Evolutionary conservation across 352 stramenopile genomes (phyloP).

Genomic region (Globisporangium cederbergense): DNA sequence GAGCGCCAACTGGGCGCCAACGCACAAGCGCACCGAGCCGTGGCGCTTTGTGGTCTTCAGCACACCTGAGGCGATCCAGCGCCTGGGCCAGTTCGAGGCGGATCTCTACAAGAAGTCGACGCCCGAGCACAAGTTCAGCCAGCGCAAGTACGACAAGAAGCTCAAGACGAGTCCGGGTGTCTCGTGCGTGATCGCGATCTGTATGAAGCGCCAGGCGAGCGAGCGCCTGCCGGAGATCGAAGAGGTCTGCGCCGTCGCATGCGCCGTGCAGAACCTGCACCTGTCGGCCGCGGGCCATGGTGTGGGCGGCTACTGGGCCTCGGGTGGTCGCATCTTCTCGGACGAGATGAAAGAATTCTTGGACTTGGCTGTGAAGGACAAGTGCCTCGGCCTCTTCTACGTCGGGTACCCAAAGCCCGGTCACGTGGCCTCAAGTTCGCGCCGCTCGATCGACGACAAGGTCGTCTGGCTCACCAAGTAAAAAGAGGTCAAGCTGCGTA

Average conservation of each 20-base stretch:
- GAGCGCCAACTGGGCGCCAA: conserved; percentile 81
- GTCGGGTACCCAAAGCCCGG: conserved; percentile 59
- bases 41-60: conserved; percentile 84
- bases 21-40: conserved; percentile 74
- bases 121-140: conserved; percentile 64
- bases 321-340: conserved; percentile 49
- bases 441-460: conserved; percentile 71
- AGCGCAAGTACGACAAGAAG: conserved; percentile 81
- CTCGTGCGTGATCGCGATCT: conserved; percentile 81
- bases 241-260: conserved; percentile 72
- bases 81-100: conserved; percentile 64
- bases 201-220: conserved; percentile 84
- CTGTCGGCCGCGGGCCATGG: conserved; percentile 55
- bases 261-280: conserved; percentile 86
- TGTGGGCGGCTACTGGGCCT: conserved; percentile 83
- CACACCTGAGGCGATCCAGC: conserved; percentile 40
- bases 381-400: conserved; percentile 82
- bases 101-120: conserved; percentile 66
- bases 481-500: neutral
- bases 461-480: conserved; percentile 47
- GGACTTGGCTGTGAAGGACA: conserved; percentile 59
- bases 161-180: conserved; percentile 55
- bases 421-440: conserved; percentile 39
- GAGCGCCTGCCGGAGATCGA: conserved; percentile 79
- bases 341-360: conserved; percentile 83